Evolutionary conservation across 192 early-diverging fungal species (phyloP), one percentile per base, ranked within the genome.

Genomic region (Geosiphon pyriformis): DNA sequence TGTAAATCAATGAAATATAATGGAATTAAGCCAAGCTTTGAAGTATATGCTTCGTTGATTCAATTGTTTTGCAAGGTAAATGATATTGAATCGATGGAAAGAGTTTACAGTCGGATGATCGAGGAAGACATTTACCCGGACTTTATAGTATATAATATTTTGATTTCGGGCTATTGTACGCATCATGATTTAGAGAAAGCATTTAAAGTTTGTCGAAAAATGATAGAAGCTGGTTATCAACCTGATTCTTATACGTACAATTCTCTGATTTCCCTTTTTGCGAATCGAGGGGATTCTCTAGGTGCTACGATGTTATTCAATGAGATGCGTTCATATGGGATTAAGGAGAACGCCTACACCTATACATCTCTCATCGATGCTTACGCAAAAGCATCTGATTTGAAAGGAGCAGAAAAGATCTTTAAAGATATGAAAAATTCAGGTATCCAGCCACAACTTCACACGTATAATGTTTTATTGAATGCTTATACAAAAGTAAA

Each of bases 391-490:
- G 77, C 81, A 0, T 83, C 82, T 35, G 82, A 94, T 70, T 75
- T 89, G 29, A 68, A 85, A 33, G 75, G 79, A 11, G 94, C 94
- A 3, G 85, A 96, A 72, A 82, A 88, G 17, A 75, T 96, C 30
- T 92, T 93, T 65, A 75, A 86, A 33, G 86, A 94, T 71, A 95
- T 95, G 94, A 73, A 85, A 48, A 72, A 76, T 50, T 75, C 79
- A 17, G 72, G 80, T 34, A 79, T 92, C 12, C 60, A 76, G 34
- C 86, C 89, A 0, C 88, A 88, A 18, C 80, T 82, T n/a, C 76
- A 88, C 2, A 90, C 89, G 0, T 96, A 88, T 72, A 95, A 91
- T 55, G 79, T 89, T 27, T 76, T 98, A 55, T 80, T 98, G 50
- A 80, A 85, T 59, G 91, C 89, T 0, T 91, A 87, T 65, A 85